Evolutionary conservation across 805 yeast genomes (phyloP).

Genomic region (Candida adriatica): DNA sequence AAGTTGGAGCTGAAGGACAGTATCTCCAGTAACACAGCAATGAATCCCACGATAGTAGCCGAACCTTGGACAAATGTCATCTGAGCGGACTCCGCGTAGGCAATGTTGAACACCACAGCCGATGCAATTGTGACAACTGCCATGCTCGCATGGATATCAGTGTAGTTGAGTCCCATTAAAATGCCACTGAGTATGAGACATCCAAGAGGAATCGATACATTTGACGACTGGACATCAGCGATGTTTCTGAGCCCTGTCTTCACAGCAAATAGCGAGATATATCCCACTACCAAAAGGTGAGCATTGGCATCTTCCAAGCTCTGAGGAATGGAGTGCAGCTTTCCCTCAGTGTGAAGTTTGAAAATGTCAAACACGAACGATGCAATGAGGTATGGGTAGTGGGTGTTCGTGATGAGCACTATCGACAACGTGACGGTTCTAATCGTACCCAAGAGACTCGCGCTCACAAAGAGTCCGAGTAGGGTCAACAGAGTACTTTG

Average conservation of each 20-base stretch:
- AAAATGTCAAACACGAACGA: slow-evolving; percentile 14
- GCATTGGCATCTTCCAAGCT: neutral
- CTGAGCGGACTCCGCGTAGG: slow-evolving; percentile 11
- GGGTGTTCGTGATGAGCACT: slow-evolving; percentile 15
- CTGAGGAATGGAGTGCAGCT: slow-evolving; percentile 1
- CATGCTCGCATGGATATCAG: slow-evolving; percentile 18
- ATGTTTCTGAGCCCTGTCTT: slow-evolving; percentile 12
- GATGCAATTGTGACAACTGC: slow-evolving; percentile 22
- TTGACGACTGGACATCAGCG: slow-evolving; percentile 4
- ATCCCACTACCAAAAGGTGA: slow-evolving; percentile 1
- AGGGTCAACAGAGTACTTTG: slow-evolving; percentile 7
- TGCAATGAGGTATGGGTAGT: slow-evolving; percentile 5
- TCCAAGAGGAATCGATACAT: slow-evolving; percentile 3
- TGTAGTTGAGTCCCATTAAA: slow-evolving; percentile 2
- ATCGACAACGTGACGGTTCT: slow-evolving; percentile 18
- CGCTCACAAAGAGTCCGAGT: slow-evolving; percentile 8
- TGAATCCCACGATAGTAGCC: slow-evolving; percentile 22
- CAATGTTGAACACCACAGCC: slow-evolving; percentile 15
- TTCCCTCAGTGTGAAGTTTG: slow-evolving; percentile 3
- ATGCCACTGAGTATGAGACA: slow-evolving; percentile 1
- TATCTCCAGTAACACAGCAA: slow-evolving; percentile 28
- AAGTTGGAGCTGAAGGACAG: slow-evolving; percentile 26
- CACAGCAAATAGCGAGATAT: slow-evolving; percentile 2
- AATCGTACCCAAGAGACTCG: slow-evolving; percentile 17
- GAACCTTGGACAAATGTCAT: slow-evolving; percentile 13